Conservation (phyloP, 176 grass and related monocot genomes). For the Cocos nucifera region DNA sequence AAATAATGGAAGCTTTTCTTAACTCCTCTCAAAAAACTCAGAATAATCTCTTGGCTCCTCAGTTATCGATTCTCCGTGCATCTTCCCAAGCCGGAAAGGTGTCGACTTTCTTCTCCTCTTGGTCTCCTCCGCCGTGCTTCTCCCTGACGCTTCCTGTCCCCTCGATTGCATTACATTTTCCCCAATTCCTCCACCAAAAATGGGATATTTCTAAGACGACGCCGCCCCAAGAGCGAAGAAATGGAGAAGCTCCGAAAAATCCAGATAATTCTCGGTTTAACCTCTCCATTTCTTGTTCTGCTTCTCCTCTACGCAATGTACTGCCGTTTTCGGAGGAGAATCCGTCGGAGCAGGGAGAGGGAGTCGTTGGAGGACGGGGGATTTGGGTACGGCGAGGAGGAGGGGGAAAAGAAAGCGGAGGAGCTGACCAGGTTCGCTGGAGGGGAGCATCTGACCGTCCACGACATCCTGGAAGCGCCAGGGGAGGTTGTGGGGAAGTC, state of each 20-base stretch:
- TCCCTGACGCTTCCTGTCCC: too few species aligned
- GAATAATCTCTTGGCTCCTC: too few species aligned
- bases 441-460: slow-evolving; percentile 65
- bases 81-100: too few species aligned
- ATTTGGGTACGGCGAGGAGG: background rate
- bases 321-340: slow-evolving; percentile 24
- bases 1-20: too few species aligned
- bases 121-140: too few species aligned
- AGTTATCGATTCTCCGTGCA: too few species aligned
- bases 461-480: slow-evolving; percentile 71
- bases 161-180: too few species aligned
- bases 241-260: slow-evolving; percentile 25
- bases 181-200: too few species aligned
- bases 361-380: slow-evolving; percentile 18
- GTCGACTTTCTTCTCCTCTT: too few species aligned
- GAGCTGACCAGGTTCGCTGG: slow-evolving; percentile 59
- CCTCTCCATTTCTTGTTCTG: slow-evolving; percentile 32
- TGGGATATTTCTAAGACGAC: too few species aligned
- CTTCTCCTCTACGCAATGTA: slow-evolving; percentile 25
- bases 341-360: slow-evolving; percentile 6
- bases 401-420: slow-evolving; percentile 21
- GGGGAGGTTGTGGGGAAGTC: slow-evolving; percentile 90
- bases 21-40: too few species aligned
- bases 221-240: background rate
- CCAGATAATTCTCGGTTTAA: slow-evolving; percentile 15